Conservation (phyloP, 2,329 filamentous ascomycete genomes). For the Fusarium nematophilum region DNA sequence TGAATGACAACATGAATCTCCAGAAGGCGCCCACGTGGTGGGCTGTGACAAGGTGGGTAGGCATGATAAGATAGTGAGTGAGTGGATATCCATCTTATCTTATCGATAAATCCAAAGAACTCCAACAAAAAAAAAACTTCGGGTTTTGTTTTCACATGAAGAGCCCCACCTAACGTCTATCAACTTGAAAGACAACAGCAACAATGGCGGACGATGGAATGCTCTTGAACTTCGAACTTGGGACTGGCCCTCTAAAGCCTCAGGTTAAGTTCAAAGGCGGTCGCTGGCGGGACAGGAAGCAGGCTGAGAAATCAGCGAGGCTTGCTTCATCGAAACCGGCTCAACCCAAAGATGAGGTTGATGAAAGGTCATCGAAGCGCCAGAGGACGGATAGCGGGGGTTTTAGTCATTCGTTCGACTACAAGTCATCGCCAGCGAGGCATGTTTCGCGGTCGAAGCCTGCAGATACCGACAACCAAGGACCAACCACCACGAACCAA, state of each 20-base stretch:
- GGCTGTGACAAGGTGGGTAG: not conserved
- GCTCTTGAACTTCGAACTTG: conserved; percentile 90
- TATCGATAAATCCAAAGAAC: conserved; percentile 41
- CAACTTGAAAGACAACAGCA: conserved; percentile 26
- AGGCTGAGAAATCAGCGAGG: conserved; percentile 62
- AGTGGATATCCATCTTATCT: not conserved
- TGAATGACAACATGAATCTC: no score
- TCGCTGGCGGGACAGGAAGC: conserved; percentile 89
- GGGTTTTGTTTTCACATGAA: conserved; percentile 32
- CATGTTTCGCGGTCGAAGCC: conserved; percentile 22
- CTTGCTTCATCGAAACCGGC: conserved; percentile 36
- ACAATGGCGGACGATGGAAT: conserved; percentile 94
- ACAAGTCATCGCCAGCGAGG: conserved; percentile 20
- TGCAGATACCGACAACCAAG: conserved; percentile 29
- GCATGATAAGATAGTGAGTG: conserved; percentile 31
- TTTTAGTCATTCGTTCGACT: conserved; percentile 28
- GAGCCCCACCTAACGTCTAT: conserved; percentile 39
- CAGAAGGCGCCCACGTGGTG: not conserved
- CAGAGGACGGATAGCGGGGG: conserved; percentile 50
- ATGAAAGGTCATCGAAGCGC: conserved; percentile 57
- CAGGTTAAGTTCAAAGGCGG: conserved; percentile 83
- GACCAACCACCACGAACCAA: conserved; percentile 19
- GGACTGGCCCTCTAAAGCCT: conserved; percentile 72
- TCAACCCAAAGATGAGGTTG: conserved; percentile 42
- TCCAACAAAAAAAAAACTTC: conserved; percentile 28